Conservation (phyloP, 371 early-diverging fungal genomes). For the Mortierella sp. region DNA sequence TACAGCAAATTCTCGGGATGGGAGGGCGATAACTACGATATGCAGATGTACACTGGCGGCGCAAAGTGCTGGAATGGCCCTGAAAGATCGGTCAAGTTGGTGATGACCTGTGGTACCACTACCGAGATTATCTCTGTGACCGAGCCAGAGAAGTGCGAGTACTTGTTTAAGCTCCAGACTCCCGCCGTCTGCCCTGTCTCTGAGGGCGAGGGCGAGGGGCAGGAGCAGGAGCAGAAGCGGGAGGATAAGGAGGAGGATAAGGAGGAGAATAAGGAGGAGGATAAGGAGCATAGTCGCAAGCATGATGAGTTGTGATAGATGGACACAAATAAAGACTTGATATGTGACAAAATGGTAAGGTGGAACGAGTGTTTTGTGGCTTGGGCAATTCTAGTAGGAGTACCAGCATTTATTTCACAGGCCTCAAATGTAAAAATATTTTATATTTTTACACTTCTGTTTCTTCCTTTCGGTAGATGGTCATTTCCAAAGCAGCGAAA, state of each 20-base stretch:
- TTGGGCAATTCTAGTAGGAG: no score
- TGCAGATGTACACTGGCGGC: slow-evolving; percentile 81
- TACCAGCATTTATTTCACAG: no score
- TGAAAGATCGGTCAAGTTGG: slow-evolving; percentile 72
- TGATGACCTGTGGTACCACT: slow-evolving; percentile 78
- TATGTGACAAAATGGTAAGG: no score
- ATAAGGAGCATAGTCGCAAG: not conserved
- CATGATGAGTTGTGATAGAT: slow-evolving; percentile 6
- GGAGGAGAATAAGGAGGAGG: not conserved
- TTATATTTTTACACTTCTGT: no score
- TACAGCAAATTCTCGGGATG: slow-evolving; percentile 47
- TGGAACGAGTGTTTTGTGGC: no score
- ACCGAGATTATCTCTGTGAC: slow-evolving; percentile 78
- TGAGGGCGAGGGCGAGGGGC: slow-evolving; percentile 4
- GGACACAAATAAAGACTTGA: no score
- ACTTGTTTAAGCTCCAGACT: slow-evolving; percentile 75
- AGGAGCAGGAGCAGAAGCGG: not conserved
- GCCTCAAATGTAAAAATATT: no score
- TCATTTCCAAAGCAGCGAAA: no score
- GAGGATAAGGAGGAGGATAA: not conserved
- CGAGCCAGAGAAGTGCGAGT: slow-evolving; percentile 97
- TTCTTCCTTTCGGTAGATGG: no score
- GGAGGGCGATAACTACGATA: slow-evolving; percentile 61
- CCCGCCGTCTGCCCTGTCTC: slow-evolving; percentile 83
- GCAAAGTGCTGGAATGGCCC: slow-evolving; percentile 96